Percentiles rank a stretch among this genome's conserved stretches.
phyloP scores from a whole-genome alignment of 345 rosid species.

The Hypericum androsaemum region DNA sequence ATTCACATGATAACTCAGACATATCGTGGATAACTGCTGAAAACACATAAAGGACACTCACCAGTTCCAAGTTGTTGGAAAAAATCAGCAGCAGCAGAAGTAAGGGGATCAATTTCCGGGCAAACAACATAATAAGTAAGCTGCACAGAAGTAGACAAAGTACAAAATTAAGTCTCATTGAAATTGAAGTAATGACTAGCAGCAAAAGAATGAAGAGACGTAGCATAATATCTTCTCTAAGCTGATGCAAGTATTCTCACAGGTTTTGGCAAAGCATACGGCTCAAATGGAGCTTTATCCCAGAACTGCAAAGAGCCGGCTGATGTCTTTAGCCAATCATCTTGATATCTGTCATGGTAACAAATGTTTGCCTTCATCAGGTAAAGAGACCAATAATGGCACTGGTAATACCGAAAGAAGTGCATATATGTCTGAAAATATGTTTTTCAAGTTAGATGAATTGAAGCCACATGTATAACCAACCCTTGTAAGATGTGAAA shows the following conservation, averaged over 20 bases:
- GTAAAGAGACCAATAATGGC: not conserved
- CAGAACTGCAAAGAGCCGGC: slow-evolving; percentile 70
- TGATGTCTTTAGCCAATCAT: slow-evolving; percentile 95
- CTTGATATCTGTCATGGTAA: slow-evolving; percentile 66
- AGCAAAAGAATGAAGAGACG: no score
- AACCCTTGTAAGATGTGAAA: no score
- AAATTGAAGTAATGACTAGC: no score
- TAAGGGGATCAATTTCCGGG: slow-evolving; percentile 94
- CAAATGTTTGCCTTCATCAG: slow-evolving; percentile 5
- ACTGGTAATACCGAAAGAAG: no score
- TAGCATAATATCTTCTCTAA: not conserved
- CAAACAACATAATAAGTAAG: slow-evolving; percentile 71
- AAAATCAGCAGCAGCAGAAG: slow-evolving; percentile 85
- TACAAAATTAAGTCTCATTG: not conserved
- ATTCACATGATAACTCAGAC: no score
- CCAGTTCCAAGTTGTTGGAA: slow-evolving; percentile 96
- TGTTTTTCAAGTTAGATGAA: no score
- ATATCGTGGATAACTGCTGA: not conserved
- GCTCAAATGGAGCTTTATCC: slow-evolving; percentile 99
- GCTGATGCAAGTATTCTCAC: slow-evolving; percentile 34
- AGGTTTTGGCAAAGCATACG: slow-evolving; percentile 76
- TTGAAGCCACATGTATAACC: no score
- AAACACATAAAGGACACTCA: slow-evolving; percentile 21
- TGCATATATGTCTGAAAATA: no score
- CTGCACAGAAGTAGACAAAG: slow-evolving; percentile 36